Conservation (phyloP, 1,284 basidiomycete genomes). For the Cutaneotrichosporon sp. region DNA sequence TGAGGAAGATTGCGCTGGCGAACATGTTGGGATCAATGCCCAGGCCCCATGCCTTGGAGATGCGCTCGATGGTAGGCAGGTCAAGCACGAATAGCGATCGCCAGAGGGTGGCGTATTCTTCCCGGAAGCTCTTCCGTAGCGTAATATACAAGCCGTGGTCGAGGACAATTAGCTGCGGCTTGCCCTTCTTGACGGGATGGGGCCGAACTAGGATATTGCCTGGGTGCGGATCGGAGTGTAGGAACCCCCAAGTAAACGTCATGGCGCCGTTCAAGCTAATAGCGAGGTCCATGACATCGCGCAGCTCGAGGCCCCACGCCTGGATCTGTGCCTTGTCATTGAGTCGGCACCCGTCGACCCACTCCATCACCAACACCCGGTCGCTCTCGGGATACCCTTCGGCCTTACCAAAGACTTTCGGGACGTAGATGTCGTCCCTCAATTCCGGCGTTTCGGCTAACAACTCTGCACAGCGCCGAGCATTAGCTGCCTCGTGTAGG, state of each 20-base stretch:
- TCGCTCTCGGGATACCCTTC: slow-evolving; percentile 61
- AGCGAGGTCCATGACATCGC: slow-evolving; percentile 56
- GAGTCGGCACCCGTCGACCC: slow-evolving; percentile 66
- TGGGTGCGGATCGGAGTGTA: slow-evolving; percentile 64
- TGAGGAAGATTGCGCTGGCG: slow-evolving; percentile 51
- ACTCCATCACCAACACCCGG: slow-evolving; percentile 80
- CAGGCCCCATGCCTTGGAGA: slow-evolving; percentile 74
- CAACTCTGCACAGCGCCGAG: slow-evolving; percentile 47
- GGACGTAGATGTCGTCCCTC: slow-evolving; percentile 70
- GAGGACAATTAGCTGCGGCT: slow-evolving; percentile 72
- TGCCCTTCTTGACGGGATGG: slow-evolving; percentile 60
- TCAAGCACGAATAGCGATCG: slow-evolving; percentile 71
- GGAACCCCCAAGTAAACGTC: slow-evolving; percentile 86
- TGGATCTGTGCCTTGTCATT: slow-evolving; percentile 62
- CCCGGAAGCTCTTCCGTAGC: slow-evolving; percentile 63
- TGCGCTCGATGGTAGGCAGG: slow-evolving; percentile 62
- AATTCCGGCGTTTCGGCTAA: slow-evolving; percentile 60
- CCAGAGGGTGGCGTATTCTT: slow-evolving; percentile 77
- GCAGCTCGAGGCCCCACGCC: slow-evolving; percentile 54
- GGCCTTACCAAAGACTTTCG: slow-evolving; percentile 69
- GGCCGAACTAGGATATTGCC: slow-evolving; percentile 82
- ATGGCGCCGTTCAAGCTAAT: slow-evolving; percentile 72
- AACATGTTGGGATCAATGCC: slow-evolving; percentile 67
- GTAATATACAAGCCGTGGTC: slow-evolving; percentile 85
- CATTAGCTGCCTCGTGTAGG: slow-evolving; percentile 60